A percentile compares a stretch with the other conserved stretches of the same genome.
Evolutionary conservation across 208 protist species (phyloP).

Genomic region (Trypanosoma melophagium): DNA sequence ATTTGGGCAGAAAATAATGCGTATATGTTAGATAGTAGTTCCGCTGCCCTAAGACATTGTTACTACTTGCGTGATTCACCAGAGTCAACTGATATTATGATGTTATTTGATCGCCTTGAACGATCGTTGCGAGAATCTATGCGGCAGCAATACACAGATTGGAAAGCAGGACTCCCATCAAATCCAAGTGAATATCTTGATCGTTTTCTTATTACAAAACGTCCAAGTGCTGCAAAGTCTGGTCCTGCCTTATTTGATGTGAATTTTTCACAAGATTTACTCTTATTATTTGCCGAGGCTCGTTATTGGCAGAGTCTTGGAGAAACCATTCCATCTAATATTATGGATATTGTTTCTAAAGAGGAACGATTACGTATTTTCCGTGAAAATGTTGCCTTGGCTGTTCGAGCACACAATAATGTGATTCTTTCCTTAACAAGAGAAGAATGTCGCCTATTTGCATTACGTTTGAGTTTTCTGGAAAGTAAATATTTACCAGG

Average conservation of each 20-base stretch:
- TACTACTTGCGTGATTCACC: constrained; percentile 84
- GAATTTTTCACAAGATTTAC: constrained; percentile 94
- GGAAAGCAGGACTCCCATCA: constrained; percentile 64
- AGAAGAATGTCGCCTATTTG: constrained; percentile 94
- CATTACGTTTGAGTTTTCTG: constrained; percentile 88
- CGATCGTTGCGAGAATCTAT: constrained; percentile 83
- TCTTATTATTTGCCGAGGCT: constrained; percentile 94
- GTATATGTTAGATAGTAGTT: constrained; percentile 50
- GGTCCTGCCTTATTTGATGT: constrained; percentile 79
- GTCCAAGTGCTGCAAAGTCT: constrained; percentile 43
- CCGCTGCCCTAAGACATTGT: constrained; percentile 63
- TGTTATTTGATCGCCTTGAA: constrained; percentile 74
- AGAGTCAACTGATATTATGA: constrained; percentile 79
- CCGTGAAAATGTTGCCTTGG: constrained; percentile 94
- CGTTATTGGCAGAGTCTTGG: constrained; percentile 91
- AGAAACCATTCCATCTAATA: constrained; percentile 81
- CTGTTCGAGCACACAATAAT: constrained; percentile 95
- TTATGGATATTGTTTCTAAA: constrained; percentile 86
- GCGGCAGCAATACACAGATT: constrained; percentile 73
- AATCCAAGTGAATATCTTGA: constrained; percentile 87
- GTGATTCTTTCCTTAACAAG: constrained; percentile 87
- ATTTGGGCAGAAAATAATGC: constrained; percentile 88
- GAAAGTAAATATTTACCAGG: constrained; percentile 92
- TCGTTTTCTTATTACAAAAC: constrained; percentile 76
- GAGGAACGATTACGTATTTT: constrained; percentile 94